Evolutionary conservation across 257 asterid species (phyloP), one percentile per base, ranked within the genome.

Genomic region (Ehretia macrophylla): DNA sequence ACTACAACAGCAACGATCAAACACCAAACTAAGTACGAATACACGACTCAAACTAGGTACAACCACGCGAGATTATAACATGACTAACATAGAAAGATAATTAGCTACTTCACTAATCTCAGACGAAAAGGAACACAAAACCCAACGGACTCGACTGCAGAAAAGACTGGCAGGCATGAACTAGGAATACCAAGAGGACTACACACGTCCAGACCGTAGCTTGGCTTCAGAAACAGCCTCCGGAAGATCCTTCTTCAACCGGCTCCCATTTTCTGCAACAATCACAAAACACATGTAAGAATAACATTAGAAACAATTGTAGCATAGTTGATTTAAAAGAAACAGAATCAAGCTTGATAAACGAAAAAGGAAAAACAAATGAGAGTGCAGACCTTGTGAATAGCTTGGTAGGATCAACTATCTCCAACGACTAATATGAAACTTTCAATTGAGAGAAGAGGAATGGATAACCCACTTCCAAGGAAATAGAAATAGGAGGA

Each of bases 371-470:
- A 35, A 0, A 14, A 6, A 17, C 14, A 17, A 1, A 50, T 23
- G 0, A 16, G 5, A 0, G 0, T 8, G 1, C 9, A 14, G 3
- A 73, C 79, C 83, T 69, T 17, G 71, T 56, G 58, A 71, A 72
- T 71, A 70, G 81, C 78, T 67, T 56, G 80, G 75, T 53, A 56
- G 32, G 74, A 75, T 69, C 89, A 68, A 77, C 85, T 62, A 75
- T 77, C 78, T 79, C 83, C 84, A 70, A 35, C 14, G 5, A 62
- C 67, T 52, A 65, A 53, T 57, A 60, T 71, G 58, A 60, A 74
- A 74, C 40, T 60, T 19, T 14, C 53, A 48, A 16, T 3, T 17
- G 53, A 48, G 9, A 16, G 22, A 17, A 50, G 12, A 17, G 23
- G 55, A 48, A 9, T 48, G 18, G 13, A 42, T 42, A 42, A 42